Evolutionary conservation across 306 rosid genomes (phyloP).

Genomic region (Phaseolus lunatus): DNA sequence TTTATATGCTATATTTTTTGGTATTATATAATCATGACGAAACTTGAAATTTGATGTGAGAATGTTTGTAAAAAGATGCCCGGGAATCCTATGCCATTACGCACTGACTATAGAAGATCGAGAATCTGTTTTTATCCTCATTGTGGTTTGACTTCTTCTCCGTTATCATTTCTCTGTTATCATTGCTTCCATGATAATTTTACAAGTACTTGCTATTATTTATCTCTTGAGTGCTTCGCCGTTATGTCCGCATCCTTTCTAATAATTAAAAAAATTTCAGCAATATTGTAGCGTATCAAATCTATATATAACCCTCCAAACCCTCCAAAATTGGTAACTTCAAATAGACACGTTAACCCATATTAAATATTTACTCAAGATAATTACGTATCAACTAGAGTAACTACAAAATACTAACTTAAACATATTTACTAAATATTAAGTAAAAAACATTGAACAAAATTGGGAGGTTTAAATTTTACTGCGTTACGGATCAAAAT

Average conservation of each 20-base stretch:
- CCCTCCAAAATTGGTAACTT: too few relatives aligned
- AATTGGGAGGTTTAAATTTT: too few relatives aligned
- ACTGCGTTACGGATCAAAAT: too few relatives aligned
- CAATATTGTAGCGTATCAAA: not conserved
- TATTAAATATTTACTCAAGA: too few relatives aligned
- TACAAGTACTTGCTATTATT: constrained; percentile 51
- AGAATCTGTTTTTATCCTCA: constrained; percentile 59
- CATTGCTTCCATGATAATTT: constrained; percentile 67
- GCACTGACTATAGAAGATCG: constrained; percentile 47
- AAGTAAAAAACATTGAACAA: too few relatives aligned
- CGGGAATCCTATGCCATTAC: constrained; percentile 71
- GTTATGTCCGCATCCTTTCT: constrained; percentile 54
- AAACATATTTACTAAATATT: too few relatives aligned
- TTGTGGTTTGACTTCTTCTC: constrained; percentile 67
- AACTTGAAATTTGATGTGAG: constrained; percentile 51
- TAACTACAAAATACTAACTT: too few relatives aligned
- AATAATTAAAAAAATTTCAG: not conserved
- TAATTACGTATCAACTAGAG: too few relatives aligned
- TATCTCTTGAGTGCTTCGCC: constrained; percentile 49
- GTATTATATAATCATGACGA: constrained; percentile 59
- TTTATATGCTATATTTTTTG: constrained; percentile 41
- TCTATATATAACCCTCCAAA: not conserved
- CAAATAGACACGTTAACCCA: too few relatives aligned
- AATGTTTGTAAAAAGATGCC: constrained; percentile 57
- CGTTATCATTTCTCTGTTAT: constrained; percentile 56